Conservation (phyloP, 495 filamentous ascomycete species). For the Penicillium riverlandense region DNA sequence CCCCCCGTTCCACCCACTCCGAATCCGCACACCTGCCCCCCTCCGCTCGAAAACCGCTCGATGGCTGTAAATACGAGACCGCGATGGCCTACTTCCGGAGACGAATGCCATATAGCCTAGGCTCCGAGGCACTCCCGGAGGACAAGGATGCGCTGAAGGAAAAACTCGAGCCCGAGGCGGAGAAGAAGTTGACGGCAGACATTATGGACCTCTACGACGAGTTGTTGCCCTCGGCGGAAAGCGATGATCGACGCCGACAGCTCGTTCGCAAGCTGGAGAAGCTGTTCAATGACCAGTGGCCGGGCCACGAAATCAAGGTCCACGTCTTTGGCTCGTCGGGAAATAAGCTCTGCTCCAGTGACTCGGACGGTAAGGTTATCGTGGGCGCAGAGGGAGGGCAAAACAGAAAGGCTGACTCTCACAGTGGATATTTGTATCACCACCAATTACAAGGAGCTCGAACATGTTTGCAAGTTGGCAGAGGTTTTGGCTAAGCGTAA, state of each 20-base stretch:
- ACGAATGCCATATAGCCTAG: conserved; percentile 88
- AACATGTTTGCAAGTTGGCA: conserved; percentile 81
- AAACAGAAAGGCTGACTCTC: conserved; percentile 12
- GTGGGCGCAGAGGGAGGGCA: neutral
- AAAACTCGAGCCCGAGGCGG: conserved; percentile 65
- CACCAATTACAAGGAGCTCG: conserved; percentile 75
- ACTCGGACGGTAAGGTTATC: conserved; percentile 77
- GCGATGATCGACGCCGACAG: conserved; percentile 63
- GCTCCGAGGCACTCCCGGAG: conserved; percentile 63
- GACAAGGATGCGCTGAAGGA: conserved; percentile 58
- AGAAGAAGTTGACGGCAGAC: conserved; percentile 67
- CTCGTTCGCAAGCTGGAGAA: conserved; percentile 81
- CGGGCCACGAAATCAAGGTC: conserved; percentile 80
- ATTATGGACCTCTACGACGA: conserved; percentile 77
- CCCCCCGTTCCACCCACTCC: conserved; percentile 83
- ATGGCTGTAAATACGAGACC: conserved; percentile 77
- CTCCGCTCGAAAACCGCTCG: conserved; percentile 50
- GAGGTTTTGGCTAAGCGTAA: conserved; percentile 77
- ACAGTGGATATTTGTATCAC: conserved; percentile 96
- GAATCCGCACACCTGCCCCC: conserved; percentile 71
- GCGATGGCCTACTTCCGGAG: conserved; percentile 63
- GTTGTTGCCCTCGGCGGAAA: conserved; percentile 75
- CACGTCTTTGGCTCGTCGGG: conserved; percentile 96
- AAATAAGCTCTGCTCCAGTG: conserved; percentile 89
- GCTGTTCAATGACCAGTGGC: conserved; percentile 84